Percentiles rank a stretch among this genome's conserved stretches.
Conservation (phyloP, 2,329 filamentous ascomycete genomes). For the Phialemonium atrogriseum region DNA sequence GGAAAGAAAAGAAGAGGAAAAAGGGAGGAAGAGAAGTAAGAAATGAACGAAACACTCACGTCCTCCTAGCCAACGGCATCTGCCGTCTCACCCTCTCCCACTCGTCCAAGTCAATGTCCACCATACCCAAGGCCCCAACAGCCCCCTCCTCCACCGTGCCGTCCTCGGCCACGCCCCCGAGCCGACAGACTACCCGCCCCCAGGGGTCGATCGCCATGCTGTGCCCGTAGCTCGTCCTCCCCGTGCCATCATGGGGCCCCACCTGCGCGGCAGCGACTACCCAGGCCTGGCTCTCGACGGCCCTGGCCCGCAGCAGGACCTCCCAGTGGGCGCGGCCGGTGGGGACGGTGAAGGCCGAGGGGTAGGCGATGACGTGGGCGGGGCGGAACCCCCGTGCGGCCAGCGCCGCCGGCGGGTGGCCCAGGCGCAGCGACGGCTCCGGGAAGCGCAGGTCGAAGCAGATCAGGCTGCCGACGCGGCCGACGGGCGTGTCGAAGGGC, state of each 20-base stretch:
- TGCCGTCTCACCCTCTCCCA: slow-evolving; percentile 38
- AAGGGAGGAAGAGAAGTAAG: too few relatives aligned
- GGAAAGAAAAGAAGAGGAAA: too few relatives aligned
- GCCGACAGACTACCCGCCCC: slow-evolving; percentile 64
- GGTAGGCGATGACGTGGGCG: slow-evolving; percentile 66
- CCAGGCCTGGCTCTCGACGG: slow-evolving; percentile 84
- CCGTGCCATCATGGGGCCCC: slow-evolving; percentile 50
- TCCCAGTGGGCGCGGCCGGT: slow-evolving; percentile 87
- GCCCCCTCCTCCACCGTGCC: slow-evolving; percentile 24
- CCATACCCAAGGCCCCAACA: slow-evolving; percentile 42
- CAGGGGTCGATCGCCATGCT: slow-evolving; percentile 82
- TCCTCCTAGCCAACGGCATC: slow-evolving; percentile 44
- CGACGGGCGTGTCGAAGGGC: slow-evolving; percentile 67
- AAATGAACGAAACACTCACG: slow-evolving; percentile 33
- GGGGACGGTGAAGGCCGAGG: slow-evolving; percentile 81
- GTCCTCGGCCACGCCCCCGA: slow-evolving; percentile 43
- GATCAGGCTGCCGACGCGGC: slow-evolving; percentile 70
- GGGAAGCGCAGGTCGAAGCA: slow-evolving; percentile 89
- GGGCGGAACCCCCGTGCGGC: slow-evolving; percentile 16
- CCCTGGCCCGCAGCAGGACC: slow-evolving; percentile 65
- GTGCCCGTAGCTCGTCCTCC: slow-evolving; percentile 75
- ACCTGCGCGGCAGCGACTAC: slow-evolving; percentile 76
- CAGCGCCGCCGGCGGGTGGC: slow-evolving; percentile 26
- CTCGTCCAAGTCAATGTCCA: slow-evolving; percentile 42
- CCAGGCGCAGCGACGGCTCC: slow-evolving; percentile 62